Percentiles rank a stretch among this genome's conserved stretches.
Conservation (phyloP, 176 grass and related monocot genomes). For the Rhipidocladum racemiflorum region DNA sequence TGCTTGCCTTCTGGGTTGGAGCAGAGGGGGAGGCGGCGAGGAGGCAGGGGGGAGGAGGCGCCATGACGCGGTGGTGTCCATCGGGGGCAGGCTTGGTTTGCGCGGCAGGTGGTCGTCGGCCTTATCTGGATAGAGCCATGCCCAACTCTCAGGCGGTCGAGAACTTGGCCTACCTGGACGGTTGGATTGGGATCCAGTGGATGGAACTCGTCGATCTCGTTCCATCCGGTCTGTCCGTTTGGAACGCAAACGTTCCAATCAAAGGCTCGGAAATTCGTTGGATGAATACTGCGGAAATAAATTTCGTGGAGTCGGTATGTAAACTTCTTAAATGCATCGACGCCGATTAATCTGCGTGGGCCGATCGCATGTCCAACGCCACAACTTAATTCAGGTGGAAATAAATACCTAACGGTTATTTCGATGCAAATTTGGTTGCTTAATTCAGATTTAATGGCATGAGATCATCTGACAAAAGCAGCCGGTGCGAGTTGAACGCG, state of each 20-base stretch:
- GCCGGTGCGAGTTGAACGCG: background rate
- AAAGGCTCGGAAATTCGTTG: background rate
- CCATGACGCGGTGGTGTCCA: constrained; percentile 45
- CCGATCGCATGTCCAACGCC: too few species aligned
- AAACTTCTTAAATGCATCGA: too few species aligned
- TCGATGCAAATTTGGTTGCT: too few species aligned
- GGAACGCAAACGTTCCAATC: background rate
- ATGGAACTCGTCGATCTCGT: background rate
- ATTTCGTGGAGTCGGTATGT: too few species aligned
- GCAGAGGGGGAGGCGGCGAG: background rate
- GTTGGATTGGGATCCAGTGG: constrained; percentile 22
- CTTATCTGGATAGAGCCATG: constrained; percentile 28
- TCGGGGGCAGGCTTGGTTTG: constrained; percentile 4
- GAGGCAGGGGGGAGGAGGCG: constrained; percentile 33
- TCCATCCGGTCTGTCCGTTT: background rate
- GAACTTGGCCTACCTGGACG: background rate
- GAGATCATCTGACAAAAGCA: background rate
- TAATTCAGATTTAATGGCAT: too few species aligned
- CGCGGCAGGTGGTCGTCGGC: background rate
- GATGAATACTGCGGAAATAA: background rate
- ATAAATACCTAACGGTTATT: too few species aligned
- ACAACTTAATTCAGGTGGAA: too few species aligned
- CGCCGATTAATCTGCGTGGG: too few species aligned
- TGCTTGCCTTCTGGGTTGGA: background rate
- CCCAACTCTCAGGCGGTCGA: background rate